Conservation (phyloP, 2,329 filamentous ascomycete species). For the Neodidymelliopsis sp. region DNA sequence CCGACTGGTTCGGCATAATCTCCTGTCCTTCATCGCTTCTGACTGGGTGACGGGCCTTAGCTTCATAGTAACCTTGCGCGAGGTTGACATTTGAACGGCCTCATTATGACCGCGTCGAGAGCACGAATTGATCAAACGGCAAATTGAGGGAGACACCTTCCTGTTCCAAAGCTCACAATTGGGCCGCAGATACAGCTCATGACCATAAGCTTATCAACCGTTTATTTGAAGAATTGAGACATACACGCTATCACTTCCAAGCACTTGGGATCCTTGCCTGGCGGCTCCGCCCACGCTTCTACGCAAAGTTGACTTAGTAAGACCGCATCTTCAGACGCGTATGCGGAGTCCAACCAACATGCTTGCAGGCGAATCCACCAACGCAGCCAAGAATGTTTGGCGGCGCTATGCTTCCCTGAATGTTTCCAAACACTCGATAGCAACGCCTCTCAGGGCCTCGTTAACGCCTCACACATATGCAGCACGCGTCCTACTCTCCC, state of each 20-base stretch:
- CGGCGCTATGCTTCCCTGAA: background rate
- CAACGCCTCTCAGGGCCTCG: background rate
- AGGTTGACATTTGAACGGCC: conserved; percentile 4
- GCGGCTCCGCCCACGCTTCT: background rate
- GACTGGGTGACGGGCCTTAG: conserved; percentile 4
- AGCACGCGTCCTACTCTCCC: conserved; percentile 11
- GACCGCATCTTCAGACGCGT: conserved; percentile 3
- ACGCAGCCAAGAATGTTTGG: conserved; percentile 5
- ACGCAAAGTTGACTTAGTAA: background rate
- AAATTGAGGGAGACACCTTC: background rate
- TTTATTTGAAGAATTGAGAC: conserved; percentile 1
- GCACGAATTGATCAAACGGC: conserved; percentile 7
- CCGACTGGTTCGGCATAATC: conserved; percentile 4
- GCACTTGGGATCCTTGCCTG: conserved; percentile 11
- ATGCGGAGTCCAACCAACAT: conserved; percentile 7
- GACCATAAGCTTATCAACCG: background rate
- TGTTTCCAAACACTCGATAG: conserved; percentile 3
- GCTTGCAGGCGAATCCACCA: conserved; percentile 1
- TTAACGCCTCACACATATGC: conserved; percentile 11
- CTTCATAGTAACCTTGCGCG: conserved; percentile 3
- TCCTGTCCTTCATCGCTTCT: conserved; percentile 3
- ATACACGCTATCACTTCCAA: conserved; percentile 4
- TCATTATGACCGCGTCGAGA: conserved; percentile 3
- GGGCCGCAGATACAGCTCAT: background rate
- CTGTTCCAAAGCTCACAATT: background rate